phyloP scores from a whole-genome alignment of 169 alveolate genomes.

The Cyclospora cayetanensis region DNA sequence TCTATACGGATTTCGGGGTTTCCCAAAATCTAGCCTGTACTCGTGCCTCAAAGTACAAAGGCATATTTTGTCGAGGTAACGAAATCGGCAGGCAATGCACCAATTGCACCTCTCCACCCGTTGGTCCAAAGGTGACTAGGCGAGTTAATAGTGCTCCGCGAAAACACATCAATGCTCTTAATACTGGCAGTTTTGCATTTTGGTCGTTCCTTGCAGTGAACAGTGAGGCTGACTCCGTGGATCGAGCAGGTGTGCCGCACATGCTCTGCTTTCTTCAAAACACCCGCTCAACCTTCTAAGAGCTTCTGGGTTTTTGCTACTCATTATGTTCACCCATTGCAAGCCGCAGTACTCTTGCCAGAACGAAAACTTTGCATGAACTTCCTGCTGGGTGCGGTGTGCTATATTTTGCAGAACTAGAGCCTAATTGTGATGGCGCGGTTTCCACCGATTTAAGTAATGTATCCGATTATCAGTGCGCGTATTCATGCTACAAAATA shows the following conservation, averaged over 20 bases:
- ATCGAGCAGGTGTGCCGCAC: background rate
- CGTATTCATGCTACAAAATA: constrained; percentile 15
- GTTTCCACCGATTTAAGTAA: background rate
- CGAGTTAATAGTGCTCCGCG: no score
- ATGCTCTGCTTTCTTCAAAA: no score
- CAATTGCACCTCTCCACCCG: no score
- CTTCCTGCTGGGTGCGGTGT: no score
- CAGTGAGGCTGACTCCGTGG: background rate
- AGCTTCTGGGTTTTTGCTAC: no score
- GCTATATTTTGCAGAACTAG: constrained; percentile 17
- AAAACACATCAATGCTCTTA: background rate
- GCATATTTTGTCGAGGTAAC: constrained; percentile 52
- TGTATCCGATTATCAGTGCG: constrained; percentile 52
- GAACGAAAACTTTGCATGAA: no score
- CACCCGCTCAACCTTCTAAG: no score
- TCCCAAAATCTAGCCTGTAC: background rate
- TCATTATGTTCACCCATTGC: no score
- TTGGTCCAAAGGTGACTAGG: no score
- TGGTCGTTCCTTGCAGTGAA: background rate
- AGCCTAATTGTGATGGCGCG: constrained; percentile 36
- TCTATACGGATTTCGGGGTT: constrained; percentile 23
- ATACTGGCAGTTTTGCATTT: background rate
- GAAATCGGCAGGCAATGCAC: background rate
- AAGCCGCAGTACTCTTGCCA: no score
- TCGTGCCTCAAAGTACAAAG: background rate